Evolutionary conservation across 169 alveolate genomes (phyloP), one percentile per base, ranked within the genome.

Genomic region (Prorocentrum cordatum): DNA sequence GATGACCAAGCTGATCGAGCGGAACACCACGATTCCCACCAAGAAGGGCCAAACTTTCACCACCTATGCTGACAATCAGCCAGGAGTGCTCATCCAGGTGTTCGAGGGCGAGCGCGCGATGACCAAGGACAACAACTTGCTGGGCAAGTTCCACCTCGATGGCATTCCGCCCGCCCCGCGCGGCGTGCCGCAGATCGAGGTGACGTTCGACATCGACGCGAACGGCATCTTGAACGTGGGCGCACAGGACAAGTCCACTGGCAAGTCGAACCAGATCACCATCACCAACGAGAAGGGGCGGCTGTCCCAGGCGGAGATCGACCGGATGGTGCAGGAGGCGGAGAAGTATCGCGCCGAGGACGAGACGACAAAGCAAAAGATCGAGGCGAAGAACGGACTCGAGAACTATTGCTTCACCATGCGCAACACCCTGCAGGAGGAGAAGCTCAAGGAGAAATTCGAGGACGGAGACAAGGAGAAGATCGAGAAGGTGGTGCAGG

Each of bases 11-110:
- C 93, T 98, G 82, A 97, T 98, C 91, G 96, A 96, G 90, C 95
- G 99, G 92, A 98, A 97, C 94, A 98, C 99, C 18, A 97, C 99
- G 35, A 97, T 98, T 75, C 99, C 99, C 31, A 97, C 99, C 90
- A 97, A 96, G 94, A 98, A 98, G 94, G 93, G 97, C 71, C 98
- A 97, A 94, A 96, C 96, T 58, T 97, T 97, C 95, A 95, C 99
- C 29, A 98, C 99, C 66, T 97, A 97, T 59, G 98, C 99, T 72
- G 99, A 97, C 91, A 98, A 96, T 93, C 99, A 97, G 94, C 96
- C 98, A 64, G 98, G 98, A 70, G 99, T 97, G 87, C 91, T 95
- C 91, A 97, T 97, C 86, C 97, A 97, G 93, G 99, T 97, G 54
- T 97, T 88, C 93, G 99, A 97, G 58, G 92, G 93, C 32, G 91